Evolutionary conservation across 345 rosid species (phyloP).

Genomic region (Syzygium grande): DNA sequence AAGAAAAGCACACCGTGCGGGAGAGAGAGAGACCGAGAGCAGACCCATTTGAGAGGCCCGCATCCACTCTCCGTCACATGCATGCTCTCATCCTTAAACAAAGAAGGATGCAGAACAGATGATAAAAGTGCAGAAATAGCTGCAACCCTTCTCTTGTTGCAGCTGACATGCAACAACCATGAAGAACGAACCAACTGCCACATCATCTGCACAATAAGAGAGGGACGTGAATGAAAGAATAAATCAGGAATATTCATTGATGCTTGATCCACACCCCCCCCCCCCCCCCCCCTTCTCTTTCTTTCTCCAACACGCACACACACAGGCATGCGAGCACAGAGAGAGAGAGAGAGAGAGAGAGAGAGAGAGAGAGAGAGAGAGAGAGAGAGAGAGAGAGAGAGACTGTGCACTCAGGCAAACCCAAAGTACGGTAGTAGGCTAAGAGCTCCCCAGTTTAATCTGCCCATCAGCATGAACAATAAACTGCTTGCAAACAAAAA

Average conservation of each 20-base stretch:
- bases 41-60: constrained; percentile 93
- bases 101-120: constrained; percentile 67
- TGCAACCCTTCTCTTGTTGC: constrained; percentile 89
- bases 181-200: constrained; percentile 84
- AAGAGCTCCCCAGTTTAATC: neutral
- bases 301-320: neutral
- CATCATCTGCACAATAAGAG: constrained; percentile 47
- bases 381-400: neutral
- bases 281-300: neutral
- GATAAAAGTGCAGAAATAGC: constrained; percentile 90
- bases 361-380: neutral
- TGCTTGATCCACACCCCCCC: neutral
- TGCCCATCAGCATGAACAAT: neutral
- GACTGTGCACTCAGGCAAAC: neutral
- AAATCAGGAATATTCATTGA: neutral
- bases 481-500: neutral
- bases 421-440: neutral
- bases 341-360: neutral
- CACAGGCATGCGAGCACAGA: neutral
- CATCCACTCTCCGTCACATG: constrained; percentile 41
- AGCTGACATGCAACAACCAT: constrained; percentile 84
- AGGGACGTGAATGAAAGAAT: neutral
- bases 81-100: constrained; percentile 60
- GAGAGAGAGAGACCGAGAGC: constrained; percentile 12
- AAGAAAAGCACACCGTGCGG: neutral